Percentiles rank a stretch among this genome's conserved stretches.
phyloP scores from a whole-genome alignment of 768 basidiomycete genomes.

The Ramaria rubella region DNA sequence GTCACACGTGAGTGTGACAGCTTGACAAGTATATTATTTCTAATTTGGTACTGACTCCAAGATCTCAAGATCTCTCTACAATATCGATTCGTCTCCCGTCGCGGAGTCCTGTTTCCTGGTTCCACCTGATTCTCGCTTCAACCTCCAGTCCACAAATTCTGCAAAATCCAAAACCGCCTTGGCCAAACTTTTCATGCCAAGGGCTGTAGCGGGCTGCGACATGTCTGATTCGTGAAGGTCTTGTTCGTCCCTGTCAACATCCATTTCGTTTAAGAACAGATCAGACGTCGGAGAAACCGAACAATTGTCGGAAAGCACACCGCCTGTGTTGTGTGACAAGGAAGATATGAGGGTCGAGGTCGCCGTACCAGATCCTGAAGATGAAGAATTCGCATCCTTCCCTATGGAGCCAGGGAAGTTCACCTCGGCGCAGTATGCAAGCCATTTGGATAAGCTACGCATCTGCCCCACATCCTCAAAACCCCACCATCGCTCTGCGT shows the following conservation, averaged over 20 bases:
- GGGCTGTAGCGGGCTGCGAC: conserved; percentile 1
- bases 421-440: conserved; percentile 39
- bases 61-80: no score
- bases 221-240: conserved; percentile 8
- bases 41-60: no score
- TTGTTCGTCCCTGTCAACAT: not conserved
- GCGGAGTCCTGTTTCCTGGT: not conserved
- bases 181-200: conserved; percentile 9
- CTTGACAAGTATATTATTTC: no score
- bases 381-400: conserved; percentile 16
- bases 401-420: conserved; percentile 22
- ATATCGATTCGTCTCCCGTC: no score
- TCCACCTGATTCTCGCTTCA: not conserved
- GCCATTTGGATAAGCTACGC: conserved; percentile 57
- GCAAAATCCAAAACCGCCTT: not conserved
- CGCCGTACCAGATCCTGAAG: conserved; percentile 6
- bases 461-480: conserved; percentile 64
- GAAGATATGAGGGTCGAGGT: not conserved
- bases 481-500: conserved; percentile 65
- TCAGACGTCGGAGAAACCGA: not conserved
- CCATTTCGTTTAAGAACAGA: not conserved
- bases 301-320: not conserved
- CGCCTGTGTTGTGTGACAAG: not conserved
- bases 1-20: no score
- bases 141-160: conserved; percentile 9